These are phyloP conservation scores for Ceratocystis cubensis DNA, from an alignment of 2,329 filamentous ascomycete species.

Conservation along the genomic window DNA sequence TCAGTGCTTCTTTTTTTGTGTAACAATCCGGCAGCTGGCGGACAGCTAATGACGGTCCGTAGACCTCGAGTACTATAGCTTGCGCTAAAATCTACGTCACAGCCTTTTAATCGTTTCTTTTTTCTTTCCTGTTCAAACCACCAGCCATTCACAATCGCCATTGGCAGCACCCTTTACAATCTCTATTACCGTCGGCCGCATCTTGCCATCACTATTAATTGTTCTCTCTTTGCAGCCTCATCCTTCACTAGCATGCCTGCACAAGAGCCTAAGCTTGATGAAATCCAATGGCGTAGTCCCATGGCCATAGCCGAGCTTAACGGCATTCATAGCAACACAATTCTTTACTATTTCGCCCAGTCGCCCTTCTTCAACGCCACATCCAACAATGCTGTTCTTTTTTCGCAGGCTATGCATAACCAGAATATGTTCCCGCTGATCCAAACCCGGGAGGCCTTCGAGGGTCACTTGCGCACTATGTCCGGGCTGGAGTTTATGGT, in stretches of 20 bases:
- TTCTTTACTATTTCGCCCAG: constrained; percentile 55
- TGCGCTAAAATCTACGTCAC: constrained; percentile 1
- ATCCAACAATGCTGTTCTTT: constrained; percentile 54
- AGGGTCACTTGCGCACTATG: constrained; percentile 51
- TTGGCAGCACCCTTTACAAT: not conserved
- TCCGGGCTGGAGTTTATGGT: constrained; percentile 55
- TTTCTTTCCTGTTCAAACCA: not conserved
- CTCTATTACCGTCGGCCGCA: too few species aligned
- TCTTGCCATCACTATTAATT: not conserved
- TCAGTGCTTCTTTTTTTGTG: not conserved
- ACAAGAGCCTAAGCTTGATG: constrained; percentile 46
- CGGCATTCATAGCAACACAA: constrained; percentile 50
- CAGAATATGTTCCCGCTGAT: constrained; percentile 44
- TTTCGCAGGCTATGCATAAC: constrained; percentile 50
- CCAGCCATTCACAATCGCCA: not conserved
- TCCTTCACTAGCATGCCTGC: constrained; percentile 30
- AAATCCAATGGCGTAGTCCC: constrained; percentile 53
- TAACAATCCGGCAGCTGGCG: not conserved
- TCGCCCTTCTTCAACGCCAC: constrained; percentile 57
- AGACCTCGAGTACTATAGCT: not conserved
- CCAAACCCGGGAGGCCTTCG: constrained; percentile 49
- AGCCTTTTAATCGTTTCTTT: not conserved
- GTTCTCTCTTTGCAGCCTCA: not conserved
- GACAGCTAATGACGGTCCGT: not conserved
- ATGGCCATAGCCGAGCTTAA: constrained; percentile 38